Evolutionary conservation across 2,329 filamentous ascomycete genomes (phyloP), one percentile per base, ranked within the genome.

Genomic region (Emmonsiellopsis sp.): DNA sequence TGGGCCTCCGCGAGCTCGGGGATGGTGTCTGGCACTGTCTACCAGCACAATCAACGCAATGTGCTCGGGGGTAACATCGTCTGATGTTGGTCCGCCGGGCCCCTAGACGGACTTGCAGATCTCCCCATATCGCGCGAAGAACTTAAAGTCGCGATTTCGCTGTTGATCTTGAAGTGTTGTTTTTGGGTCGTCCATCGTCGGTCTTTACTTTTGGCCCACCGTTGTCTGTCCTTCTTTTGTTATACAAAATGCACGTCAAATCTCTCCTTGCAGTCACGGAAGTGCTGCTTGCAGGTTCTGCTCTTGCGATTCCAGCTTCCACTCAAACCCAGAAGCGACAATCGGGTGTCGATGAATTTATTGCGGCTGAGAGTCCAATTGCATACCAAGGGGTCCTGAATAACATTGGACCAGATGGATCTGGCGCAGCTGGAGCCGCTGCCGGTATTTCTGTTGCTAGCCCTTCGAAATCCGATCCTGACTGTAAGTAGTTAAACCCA

Each of bases 371-470:
- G 59, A 72, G 70, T 17, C 60, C 66, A 0, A 66, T 79, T 55
- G 74, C 80, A 6, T 67, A 79, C 27, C 70, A 79, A 57, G 75
- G 77, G 31, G 71, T 78, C 14, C 64, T 81, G 39, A 71, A 75
- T 60, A 83, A 82, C 57, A 78, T 81, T 48, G 79, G 79, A 10
- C 63, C 77, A 0, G 62, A 71, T 62, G 79, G 79, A 11, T 70
- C 68, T 2, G 71, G 73, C 56, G 77, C 72, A 8, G 58, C 65
- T 11, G 77, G 77, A 43, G 77, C 76, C 3, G 65, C 65, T 27
- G 63, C 75, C 2, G 79, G 79, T 33, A 70, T 79, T 51, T 72
- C 82, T 2, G 67, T 82, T 55, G 80, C 79, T 4, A 80, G 77
- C 60, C 79, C 79, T 14, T 79, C 75, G 7, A 78, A 70, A n/a